A percentile compares a stretch with the other conserved stretches of the same genome.
These are phyloP conservation scores for Brassica nigra DNA, from an alignment of 345 rosid species.

Conservation along the genomic window DNA sequence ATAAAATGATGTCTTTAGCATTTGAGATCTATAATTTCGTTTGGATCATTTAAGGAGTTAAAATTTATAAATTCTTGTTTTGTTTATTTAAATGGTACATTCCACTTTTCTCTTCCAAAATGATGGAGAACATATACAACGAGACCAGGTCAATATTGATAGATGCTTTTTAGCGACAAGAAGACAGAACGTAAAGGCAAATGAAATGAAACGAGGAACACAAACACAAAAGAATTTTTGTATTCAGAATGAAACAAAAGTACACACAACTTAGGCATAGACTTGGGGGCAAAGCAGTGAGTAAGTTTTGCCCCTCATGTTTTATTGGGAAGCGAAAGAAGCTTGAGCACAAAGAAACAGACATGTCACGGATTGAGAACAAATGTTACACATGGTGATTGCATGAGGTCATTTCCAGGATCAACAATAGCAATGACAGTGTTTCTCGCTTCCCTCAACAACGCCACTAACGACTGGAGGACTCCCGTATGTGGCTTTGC, in stretches of 20 bases:
- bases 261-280: background rate
- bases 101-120: too few relatives aligned
- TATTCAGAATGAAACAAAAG: background rate
- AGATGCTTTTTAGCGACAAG: too few relatives aligned
- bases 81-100: too few relatives aligned
- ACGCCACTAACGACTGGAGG: background rate
- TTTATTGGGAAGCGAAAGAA: background rate
- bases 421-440: slow-evolving; percentile 26
- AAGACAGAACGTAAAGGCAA: too few relatives aligned
- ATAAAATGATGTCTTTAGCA: too few relatives aligned
- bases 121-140: too few relatives aligned
- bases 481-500: background rate
- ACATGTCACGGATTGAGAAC: background rate
- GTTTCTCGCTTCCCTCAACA: background rate
- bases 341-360: background rate
- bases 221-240: too few relatives aligned
- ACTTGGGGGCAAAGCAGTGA: background rate
- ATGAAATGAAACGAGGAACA: too few relatives aligned
- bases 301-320: background rate
- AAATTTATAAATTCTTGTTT: too few relatives aligned
- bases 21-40: too few relatives aligned
- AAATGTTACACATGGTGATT: background rate
- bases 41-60: too few relatives aligned
- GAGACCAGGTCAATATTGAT: too few relatives aligned
- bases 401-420: background rate